A percentile compares a stretch with the other conserved stretches of the same genome.
phyloP scores from a whole-genome alignment of 2,329 filamentous ascomycete species.

The Alternaria angustiovoidea region DNA sequence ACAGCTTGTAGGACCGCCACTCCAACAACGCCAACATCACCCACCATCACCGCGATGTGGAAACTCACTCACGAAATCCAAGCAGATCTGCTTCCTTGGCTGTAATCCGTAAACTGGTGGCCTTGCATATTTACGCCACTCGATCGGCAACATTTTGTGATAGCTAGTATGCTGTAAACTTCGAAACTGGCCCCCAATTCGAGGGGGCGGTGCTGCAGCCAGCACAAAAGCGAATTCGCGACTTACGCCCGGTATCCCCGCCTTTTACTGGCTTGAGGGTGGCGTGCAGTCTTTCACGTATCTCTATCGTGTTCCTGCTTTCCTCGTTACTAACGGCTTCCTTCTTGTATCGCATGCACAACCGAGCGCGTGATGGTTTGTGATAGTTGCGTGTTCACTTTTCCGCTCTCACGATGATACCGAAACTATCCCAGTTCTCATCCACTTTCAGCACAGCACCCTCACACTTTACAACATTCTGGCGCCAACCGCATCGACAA shows the following conservation, averaged over 20 bases:
- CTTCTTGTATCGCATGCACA: not conserved
- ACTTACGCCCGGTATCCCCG: not conserved
- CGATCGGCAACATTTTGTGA: not conserved
- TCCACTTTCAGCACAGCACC: not conserved
- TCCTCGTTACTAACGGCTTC: not conserved
- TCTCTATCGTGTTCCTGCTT: not conserved
- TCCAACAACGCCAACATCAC: not conserved
- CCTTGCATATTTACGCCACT: not conserved
- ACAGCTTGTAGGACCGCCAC: not conserved
- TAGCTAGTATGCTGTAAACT: not conserved
- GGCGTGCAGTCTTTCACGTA: not conserved
- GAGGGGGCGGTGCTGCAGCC: not conserved
- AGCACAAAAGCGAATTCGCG: not conserved
- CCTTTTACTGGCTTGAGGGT: not conserved
- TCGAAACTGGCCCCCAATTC: not conserved
- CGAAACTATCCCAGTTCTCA: not conserved
- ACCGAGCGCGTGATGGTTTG: not conserved
- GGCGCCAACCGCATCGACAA: conserved; percentile 1
- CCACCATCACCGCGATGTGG: not conserved
- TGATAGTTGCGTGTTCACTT: not conserved
- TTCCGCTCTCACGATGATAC: not conserved
- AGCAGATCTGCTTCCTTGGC: not conserved
- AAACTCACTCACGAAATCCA: not conserved
- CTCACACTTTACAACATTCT: not conserved
- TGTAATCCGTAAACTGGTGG: not conserved